Evolutionary conservation across 2,329 filamentous ascomycete species (phyloP).

Genomic region (Fusarium duplospermum): DNA sequence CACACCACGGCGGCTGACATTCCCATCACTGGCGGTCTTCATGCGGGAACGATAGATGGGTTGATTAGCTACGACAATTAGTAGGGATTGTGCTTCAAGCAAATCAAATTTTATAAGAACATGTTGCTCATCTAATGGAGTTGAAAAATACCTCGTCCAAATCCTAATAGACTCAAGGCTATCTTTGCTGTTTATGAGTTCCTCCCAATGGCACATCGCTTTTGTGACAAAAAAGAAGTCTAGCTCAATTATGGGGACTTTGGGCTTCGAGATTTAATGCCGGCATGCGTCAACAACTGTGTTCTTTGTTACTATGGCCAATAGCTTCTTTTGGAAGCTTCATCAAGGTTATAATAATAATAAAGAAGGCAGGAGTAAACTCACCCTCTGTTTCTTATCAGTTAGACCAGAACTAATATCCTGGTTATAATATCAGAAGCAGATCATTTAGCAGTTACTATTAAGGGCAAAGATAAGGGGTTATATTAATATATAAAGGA

Average conservation of each 20-base stretch:
- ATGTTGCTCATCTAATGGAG: not conserved
- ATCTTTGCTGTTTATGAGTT: not conserved
- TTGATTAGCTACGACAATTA: constrained; percentile 48
- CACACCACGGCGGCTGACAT: constrained; percentile 59
- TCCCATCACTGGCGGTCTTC: constrained; percentile 57
- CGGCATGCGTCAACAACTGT: not conserved
- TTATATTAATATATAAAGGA: too few relatives aligned
- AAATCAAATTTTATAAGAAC: not conserved
- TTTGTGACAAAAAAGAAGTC: not conserved
- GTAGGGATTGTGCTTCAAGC: not conserved
- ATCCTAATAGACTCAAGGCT: not conserved
- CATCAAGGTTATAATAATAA: not conserved
- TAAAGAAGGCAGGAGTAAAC: not conserved
- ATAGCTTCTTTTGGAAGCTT: not conserved
- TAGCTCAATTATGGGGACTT: too few relatives aligned
- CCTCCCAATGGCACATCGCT: not conserved
- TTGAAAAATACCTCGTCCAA: not conserved
- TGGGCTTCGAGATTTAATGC: too few relatives aligned
- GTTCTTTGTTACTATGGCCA: not conserved
- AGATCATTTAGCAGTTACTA: not conserved
- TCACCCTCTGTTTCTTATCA: not conserved
- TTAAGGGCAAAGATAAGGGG: too few relatives aligned
- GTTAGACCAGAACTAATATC: not conserved
- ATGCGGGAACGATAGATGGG: constrained; percentile 53
- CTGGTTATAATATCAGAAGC: not conserved